phyloP scores from a whole-genome alignment of 495 filamentous ascomycete genomes.

The Aspergillus homomorphus region DNA sequence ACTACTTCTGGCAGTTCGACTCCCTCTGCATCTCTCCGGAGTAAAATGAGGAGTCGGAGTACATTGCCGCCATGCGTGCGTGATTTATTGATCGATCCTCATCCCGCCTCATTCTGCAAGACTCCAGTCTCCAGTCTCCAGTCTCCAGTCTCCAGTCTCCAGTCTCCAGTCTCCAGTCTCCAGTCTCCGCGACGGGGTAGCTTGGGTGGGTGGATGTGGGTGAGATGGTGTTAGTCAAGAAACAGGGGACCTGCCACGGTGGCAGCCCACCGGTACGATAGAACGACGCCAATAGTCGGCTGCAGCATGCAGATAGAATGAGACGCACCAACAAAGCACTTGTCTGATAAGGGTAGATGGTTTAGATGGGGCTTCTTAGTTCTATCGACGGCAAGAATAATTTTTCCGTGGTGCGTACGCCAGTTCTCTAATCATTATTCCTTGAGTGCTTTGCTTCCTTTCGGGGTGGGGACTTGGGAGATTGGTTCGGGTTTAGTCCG shows the following conservation, averaged over 20 bases:
- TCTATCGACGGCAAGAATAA: not conserved
- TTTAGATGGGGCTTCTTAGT: too few relatives aligned
- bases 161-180: not conserved
- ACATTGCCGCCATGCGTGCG: not conserved
- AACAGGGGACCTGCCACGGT: not conserved
- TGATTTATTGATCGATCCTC: not conserved
- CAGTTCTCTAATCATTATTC: not conserved
- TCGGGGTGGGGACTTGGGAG: not conserved
- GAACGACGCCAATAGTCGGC: not conserved
- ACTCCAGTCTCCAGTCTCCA: not conserved
- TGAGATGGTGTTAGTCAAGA: not conserved
- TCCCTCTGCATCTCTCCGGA: not conserved
- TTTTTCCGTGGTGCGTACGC: not conserved
- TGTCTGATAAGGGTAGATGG: not conserved
- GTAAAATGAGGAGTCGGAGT: not conserved
- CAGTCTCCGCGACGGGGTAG: not conserved
- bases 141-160: not conserved
- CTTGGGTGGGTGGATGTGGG: too few relatives aligned
- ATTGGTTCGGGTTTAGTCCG: slow-evolving; percentile 4
- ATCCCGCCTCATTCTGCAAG: not conserved
- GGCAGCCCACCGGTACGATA: not conserved
- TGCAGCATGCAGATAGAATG: not conserved
- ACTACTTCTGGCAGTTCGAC: too few relatives aligned
- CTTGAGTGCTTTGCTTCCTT: not conserved
- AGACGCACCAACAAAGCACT: not conserved